Base-by-base conservation (phyloP, 2,329 filamentous ascomycete species). In the Cytospora mali region DNA sequence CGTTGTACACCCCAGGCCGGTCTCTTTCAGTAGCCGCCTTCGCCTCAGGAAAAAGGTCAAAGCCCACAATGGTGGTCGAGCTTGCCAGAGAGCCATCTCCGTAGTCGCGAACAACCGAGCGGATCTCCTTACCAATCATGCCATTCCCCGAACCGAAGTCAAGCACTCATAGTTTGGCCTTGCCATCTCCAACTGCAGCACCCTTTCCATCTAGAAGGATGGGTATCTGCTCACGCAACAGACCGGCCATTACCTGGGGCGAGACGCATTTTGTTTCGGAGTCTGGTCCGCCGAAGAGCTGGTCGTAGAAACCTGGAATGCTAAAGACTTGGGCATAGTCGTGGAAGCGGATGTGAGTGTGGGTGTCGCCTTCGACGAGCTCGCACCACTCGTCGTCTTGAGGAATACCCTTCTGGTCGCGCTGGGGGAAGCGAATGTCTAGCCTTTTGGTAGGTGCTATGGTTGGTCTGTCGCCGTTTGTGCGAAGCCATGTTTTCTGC, bases 241-340 rank as follows among this genome's bases (percentile, higher is more conserved):
- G 42, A 6, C 42, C 42, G 11, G 55, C 39, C 42, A 59, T 55
- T 14, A 56, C 56, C 31, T 61, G 49, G 11, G 49, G 49, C 21
- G 54, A 58, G 3, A 60, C 52, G 46, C 51, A 52, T 48, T 25
- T 50, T 27, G 48, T 64, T 33, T 60, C 57, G 4, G 57, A 60
- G 2, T 18, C 42, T 11, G 52, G 27, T 7, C 62, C 52, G 18
- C 62, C 62, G 28, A 64, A 57, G 1, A 64, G 56, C 57, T 60
- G 56, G 21, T 60, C 11, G 53, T 60, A 56, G 5, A 64, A 27
- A 6, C 56, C 57, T 6, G 62, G 57, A 16, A 55, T 52, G 46
- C 52, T 48, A 27, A 48, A 64, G 46, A 56, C 52, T 14, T 52
- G 62, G n/a, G 57, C 62, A 28, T 64, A 53, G 52, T 64, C 56